Evolutionary conservation across 1,284 basidiomycete species (phyloP), one percentile per base, ranked within the genome.

Genomic region (Puccinia horiana): DNA sequence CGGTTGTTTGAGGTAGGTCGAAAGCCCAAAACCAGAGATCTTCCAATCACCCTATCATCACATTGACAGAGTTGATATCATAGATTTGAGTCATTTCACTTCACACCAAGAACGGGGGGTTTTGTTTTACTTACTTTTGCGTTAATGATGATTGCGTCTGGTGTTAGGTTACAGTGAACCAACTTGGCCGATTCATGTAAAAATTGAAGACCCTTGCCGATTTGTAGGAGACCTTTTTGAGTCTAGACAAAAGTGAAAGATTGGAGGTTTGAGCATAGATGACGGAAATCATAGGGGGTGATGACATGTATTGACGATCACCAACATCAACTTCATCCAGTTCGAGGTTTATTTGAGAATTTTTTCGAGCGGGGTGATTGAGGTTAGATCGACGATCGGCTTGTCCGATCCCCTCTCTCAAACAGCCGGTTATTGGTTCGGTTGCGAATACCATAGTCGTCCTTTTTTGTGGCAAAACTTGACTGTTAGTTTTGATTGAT

Each of bases 171-270:
- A 40, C 94, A 91, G 86, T 99, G 96, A 67, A 99, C 93, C 77
- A 95, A 88, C 84, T 93, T 93, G 0, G 94, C 96, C 35, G 94
- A 95, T 12, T 91, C 91, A 87, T 99, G 96, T 18, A 99, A 88
- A 87, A 99, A 99, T 2, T 92, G 91, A 40, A 99, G 90, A 0
- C 94, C 96, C 87, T 95, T 95, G 88, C 94, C 95, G 16, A 98
- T 88, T 86, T 98, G 96, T 63, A 98, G 89, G 44, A 97, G 92
- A 12, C 96, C 96, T 87, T 98, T 99, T 86, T 98, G 96, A 75
- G 98, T 96, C 93, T 98, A 86, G 70, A 37, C 75, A 56, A 74
- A 56, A 63, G 83, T 70, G 67, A 78, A 54, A 20, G 18, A 18
- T 12, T 65, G 83, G 63, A n/a, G n/a, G n/a, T n/a, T n/a, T n/a